Percentiles rank a stretch among this genome's conserved stretches.
phyloP scores from a whole-genome alignment of 768 basidiomycete species.

The Mycena polygramma region DNA sequence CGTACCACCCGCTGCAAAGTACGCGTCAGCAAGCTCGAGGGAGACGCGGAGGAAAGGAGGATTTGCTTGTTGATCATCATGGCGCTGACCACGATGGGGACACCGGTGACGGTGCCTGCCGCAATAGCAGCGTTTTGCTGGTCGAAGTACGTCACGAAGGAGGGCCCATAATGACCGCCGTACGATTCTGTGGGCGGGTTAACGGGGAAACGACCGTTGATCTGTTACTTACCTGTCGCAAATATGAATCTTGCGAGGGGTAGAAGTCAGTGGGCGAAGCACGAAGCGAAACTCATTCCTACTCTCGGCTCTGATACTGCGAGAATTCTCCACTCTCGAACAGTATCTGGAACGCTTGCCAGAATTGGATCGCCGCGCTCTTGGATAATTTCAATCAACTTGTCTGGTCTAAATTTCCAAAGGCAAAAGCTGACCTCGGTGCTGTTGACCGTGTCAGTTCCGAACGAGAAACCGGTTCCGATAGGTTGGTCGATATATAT shows the following conservation, averaged over 20 bases:
- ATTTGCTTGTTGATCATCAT: constrained; percentile 74
- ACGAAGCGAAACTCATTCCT: constrained; percentile 33
- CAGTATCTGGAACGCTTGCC: constrained; percentile 74
- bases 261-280: neutral
- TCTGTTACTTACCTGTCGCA: constrained; percentile 52
- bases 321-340: constrained; percentile 69
- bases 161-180: constrained; percentile 77
- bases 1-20: constrained; percentile 70
- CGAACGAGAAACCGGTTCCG: constrained; percentile 74
- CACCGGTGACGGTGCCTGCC: constrained; percentile 59
- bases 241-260: constrained; percentile 63
- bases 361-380: constrained; percentile 68
- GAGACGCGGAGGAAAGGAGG: neutral
- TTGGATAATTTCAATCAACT: neutral
- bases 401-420: neutral
- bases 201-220: neutral
- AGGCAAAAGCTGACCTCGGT: constrained; percentile 46
- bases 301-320: constrained; percentile 68
- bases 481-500: constrained; percentile 81
- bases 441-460: constrained; percentile 69
- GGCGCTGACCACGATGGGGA: constrained; percentile 66
- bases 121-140: constrained; percentile 69
- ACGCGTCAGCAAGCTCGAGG: neutral
- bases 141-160: constrained; percentile 74
- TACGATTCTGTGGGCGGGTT: constrained; percentile 60